phyloP scores from a whole-genome alignment of 225 moss, liverwort and hornwort species.

The Antitrichia curtipendula region DNA sequence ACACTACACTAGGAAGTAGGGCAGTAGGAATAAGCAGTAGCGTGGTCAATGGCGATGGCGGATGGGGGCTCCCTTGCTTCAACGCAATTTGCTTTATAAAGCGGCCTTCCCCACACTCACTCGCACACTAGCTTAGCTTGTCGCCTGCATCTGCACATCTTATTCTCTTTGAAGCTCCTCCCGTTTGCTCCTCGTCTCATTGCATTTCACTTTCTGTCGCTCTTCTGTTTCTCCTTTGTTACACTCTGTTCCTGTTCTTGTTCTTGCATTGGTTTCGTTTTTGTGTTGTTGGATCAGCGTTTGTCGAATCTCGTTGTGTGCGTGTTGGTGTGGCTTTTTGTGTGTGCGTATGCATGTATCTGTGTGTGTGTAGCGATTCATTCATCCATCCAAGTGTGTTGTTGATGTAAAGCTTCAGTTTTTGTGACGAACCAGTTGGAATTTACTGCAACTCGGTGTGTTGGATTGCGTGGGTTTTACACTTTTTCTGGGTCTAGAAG shows the following conservation, averaged over 20 bases:
- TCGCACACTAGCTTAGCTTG: not conserved
- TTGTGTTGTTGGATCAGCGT: not conserved
- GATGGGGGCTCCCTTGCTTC: not conserved
- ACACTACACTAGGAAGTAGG: not conserved
- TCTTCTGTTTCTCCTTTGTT: not conserved
- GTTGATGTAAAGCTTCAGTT: not conserved
- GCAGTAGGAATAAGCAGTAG: not conserved
- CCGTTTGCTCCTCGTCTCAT: not conserved
- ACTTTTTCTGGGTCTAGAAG: not conserved
- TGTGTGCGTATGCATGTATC: not conserved
- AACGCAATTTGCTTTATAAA: conserved; percentile 23
- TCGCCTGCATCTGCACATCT: not conserved
- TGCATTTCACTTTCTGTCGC: not conserved
- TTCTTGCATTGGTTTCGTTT: not conserved
- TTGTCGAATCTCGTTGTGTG: not conserved
- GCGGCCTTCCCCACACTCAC: not conserved
- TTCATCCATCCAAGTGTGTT: not conserved
- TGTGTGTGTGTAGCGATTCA: not conserved
- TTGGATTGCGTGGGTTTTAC: conserved; percentile 2
- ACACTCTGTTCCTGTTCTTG: not conserved
- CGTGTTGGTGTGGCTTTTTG: not conserved
- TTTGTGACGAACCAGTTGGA: not conserved
- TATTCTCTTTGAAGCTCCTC: not conserved
- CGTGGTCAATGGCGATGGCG: conserved; percentile 22
- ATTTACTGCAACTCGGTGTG: not conserved